Percentiles rank a stretch among this genome's conserved stretches.
These are phyloP conservation scores for Chrysoporthe austroafricana DNA, from an alignment of 2,329 filamentous ascomycete species.

Conservation along the genomic window DNA sequence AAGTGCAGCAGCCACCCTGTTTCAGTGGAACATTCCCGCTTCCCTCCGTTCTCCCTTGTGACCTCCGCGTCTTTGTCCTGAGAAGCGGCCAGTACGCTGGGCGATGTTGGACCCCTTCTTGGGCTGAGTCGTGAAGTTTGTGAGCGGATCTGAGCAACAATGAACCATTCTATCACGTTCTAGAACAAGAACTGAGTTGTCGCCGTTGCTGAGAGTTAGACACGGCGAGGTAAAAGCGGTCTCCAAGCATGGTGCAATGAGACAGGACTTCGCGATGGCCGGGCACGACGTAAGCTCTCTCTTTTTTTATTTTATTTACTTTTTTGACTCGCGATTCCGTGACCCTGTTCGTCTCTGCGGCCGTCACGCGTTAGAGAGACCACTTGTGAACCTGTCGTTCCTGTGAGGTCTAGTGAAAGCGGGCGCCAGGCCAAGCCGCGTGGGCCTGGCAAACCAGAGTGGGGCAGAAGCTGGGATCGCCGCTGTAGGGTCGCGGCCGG, in stretches of 20 bases:
- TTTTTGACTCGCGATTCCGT: neutral
- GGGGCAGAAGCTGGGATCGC: neutral
- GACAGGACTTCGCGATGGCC: neutral
- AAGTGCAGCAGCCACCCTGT: neutral
- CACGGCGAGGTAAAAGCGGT: no score
- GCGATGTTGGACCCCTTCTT: no score
- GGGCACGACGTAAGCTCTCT: slow-evolving; percentile 6
- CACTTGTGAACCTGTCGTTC: neutral
- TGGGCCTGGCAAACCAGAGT: neutral
- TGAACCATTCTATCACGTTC: no score
- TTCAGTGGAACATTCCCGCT: neutral
- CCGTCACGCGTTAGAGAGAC: no score
- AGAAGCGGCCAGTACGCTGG: no score
- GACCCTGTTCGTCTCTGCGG: neutral
- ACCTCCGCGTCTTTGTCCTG: neutral
- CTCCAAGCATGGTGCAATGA: neutral
- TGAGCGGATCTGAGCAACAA: no score
- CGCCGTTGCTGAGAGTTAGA: no score
- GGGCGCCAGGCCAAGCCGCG: neutral
- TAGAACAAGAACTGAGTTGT: neutral
- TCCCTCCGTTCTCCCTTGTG: neutral
- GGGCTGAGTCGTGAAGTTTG: no score
- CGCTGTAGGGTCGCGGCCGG: neutral
- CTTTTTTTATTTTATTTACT: neutral
- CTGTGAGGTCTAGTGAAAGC: neutral